phyloP scores from a whole-genome alignment of 192 early-diverging fungal species.

The Irineochytrium annulatum region DNA sequence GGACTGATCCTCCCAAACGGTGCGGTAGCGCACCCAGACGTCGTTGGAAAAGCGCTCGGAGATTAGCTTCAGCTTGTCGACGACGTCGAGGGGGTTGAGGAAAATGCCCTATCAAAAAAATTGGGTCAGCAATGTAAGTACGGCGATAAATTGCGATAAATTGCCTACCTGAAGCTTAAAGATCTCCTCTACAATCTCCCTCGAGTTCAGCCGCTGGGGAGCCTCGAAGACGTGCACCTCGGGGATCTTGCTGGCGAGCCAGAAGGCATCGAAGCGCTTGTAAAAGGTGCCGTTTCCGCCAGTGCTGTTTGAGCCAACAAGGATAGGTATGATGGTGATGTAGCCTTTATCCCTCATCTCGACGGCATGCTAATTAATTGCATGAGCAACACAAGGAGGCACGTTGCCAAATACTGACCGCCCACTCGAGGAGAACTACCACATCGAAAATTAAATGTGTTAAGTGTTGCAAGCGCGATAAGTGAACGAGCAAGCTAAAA shows the following conservation, averaged over 20 bases:
- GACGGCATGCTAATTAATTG: constrained; percentile 12
- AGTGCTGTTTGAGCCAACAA: background rate
- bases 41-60: background rate
- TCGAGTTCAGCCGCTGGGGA: background rate
- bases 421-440: constrained; percentile 14
- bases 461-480: background rate
- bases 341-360: background rate
- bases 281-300: background rate
- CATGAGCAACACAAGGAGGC: no score
- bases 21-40: background rate
- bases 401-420: no score
- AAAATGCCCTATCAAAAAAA: constrained; percentile 11
- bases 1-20: background rate
- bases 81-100: constrained; percentile 12
- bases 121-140: background rate
- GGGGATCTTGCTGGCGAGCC: constrained; percentile 3
- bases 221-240: background rate
- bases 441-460: background rate
- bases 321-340: constrained; percentile 7
- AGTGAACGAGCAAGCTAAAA: background rate
- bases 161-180: constrained; percentile 15
- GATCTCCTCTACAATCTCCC: background rate
- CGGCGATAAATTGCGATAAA: background rate
- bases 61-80: constrained; percentile 12
- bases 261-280: constrained; percentile 11